Evolutionary conservation across 2,329 filamentous ascomycete genomes (phyloP), one percentile per base, ranked within the genome.

Genomic region (Aspergillus novoparasiticus): DNA sequence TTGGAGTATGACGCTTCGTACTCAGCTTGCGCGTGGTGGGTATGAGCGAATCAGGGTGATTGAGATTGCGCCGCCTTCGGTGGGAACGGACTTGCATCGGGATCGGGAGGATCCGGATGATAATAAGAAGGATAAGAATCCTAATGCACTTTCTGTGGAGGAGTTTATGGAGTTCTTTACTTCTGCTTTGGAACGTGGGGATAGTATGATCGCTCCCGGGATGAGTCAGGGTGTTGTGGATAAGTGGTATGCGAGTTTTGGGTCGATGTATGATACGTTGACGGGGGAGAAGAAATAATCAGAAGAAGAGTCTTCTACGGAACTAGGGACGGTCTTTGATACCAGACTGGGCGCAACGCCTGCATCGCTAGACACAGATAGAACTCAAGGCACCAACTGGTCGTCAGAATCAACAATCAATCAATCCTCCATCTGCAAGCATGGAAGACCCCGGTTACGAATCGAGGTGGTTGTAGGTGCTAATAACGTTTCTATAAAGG

Each of bases 71-170:
- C 86, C 85, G 54, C 85, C 85, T 3, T 82, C 76, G 30, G 85
- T 88, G 0, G 80, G 75, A 1, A 87, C 85, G 4, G 82, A 86
- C 66, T 68, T 88, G 43, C 85, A 88, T 71, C 78, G 85, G 0
- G 85, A 88, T 66, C 74, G 85, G 32, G 76, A 80, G 53, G 79
- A 87, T 67, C 85, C 85, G 1, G 81, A 87, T 65, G 83, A 87
- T 64, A 87, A 87, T 60, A 88, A 86, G 74, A 87, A 87, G 75
- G 74, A 81, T 6, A 82, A 85, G n/a, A 85, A 84, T 43, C 66
- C 75, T n/a, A 70, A 61, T 28, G 74, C 80, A 23, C 66, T 88
- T 71, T 79, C 73, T 0, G 72, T 87, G 11, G 16, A 39, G 4
- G 81, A 87, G 72, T 88, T 87, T 64, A 83, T 86, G 75, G 73